Conservation (phyloP, 2,329 filamentous ascomycete species). For the Ampelomyces quisqualis region DNA sequence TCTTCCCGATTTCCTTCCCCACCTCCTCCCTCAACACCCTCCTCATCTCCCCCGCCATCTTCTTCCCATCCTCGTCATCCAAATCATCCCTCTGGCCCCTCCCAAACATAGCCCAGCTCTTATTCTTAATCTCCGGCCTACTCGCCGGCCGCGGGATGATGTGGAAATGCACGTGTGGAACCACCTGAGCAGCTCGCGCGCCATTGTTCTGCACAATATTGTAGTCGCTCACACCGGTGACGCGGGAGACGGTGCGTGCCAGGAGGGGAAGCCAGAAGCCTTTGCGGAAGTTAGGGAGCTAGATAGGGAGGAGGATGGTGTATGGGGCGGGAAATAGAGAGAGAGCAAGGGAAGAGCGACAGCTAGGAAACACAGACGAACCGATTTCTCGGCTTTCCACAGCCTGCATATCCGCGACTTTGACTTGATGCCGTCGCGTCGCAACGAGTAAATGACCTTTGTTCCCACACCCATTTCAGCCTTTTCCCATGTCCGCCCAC, state of each 20-base stretch:
- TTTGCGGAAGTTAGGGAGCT: conserved; percentile 6
- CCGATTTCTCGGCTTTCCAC: conserved; percentile 68
- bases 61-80: conserved; percentile 70
- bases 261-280: conserved; percentile 67
- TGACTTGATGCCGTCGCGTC: conserved; percentile 73
- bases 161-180: conserved; percentile 93
- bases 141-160: conserved; percentile 76
- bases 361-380: conserved; percentile 34
- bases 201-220: conserved; percentile 97
- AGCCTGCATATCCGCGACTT: conserved; percentile 69
- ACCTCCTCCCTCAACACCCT: conserved; percentile 44
- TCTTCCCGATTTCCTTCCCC: conserved; percentile 19
- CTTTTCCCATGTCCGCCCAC: too few relatives aligned
- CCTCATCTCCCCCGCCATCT: conserved; percentile 56
- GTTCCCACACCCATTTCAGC: too few relatives aligned
- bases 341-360: not conserved
- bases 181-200: conserved; percentile 83
- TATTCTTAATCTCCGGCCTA: conserved; percentile 53
- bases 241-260: conserved; percentile 67
- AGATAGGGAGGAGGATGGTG: not conserved
- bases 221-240: conserved; percentile 78
- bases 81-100: conserved; percentile 70
- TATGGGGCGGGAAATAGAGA: not conserved
- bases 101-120: conserved; percentile 82
- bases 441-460: conserved; percentile 72